Conservation (phyloP, 2,329 filamentous ascomycete genomes). For the Colletotrichum gloeosporioides region DNA sequence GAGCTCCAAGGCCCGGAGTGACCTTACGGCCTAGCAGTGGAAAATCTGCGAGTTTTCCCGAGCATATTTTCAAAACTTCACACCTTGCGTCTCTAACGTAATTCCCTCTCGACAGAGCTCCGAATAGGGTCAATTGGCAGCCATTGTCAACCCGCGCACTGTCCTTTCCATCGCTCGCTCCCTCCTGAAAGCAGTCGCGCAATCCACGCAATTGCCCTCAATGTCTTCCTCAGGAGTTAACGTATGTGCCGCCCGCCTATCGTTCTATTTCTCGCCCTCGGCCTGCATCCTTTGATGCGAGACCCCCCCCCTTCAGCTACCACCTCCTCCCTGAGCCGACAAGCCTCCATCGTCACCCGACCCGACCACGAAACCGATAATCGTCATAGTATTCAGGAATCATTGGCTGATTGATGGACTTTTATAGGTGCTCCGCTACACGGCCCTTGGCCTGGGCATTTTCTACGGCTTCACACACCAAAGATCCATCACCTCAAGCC, state of each 20-base stretch:
- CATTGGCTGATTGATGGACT: conserved; percentile 31
- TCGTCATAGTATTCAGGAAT: neutral
- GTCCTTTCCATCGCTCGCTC: conserved; percentile 38
- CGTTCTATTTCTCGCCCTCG: neutral
- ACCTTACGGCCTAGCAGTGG: conserved; percentile 25
- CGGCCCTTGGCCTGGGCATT: conserved; percentile 87
- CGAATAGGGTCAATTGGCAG: conserved; percentile 51
- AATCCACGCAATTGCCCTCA: conserved; percentile 48
- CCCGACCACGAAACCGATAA: neutral
- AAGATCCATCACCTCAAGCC: conserved; percentile 74
- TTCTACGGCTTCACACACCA: conserved; percentile 98
- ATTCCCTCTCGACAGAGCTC: conserved; percentile 43
- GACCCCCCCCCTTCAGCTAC: neutral
- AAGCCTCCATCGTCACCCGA: conserved; percentile 8
- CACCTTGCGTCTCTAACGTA: conserved; percentile 38
- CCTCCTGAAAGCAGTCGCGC: conserved; percentile 43
- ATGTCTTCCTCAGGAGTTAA: conserved; percentile 76
- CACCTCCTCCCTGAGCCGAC: conserved; percentile 10
- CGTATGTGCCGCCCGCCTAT: conserved; percentile 52
- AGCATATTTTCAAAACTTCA: conserved; percentile 46
- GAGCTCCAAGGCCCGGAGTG: conserved; percentile 31
- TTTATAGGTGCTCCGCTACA: conserved; percentile 91
- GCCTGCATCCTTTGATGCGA: neutral
- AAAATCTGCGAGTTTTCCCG: conserved; percentile 56
- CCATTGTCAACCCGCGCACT: conserved; percentile 41